These are phyloP conservation scores for Zelopaecilomyces penicillatus DNA, from an alignment of 2,329 filamentous ascomycete species.

Conservation along the genomic window DNA sequence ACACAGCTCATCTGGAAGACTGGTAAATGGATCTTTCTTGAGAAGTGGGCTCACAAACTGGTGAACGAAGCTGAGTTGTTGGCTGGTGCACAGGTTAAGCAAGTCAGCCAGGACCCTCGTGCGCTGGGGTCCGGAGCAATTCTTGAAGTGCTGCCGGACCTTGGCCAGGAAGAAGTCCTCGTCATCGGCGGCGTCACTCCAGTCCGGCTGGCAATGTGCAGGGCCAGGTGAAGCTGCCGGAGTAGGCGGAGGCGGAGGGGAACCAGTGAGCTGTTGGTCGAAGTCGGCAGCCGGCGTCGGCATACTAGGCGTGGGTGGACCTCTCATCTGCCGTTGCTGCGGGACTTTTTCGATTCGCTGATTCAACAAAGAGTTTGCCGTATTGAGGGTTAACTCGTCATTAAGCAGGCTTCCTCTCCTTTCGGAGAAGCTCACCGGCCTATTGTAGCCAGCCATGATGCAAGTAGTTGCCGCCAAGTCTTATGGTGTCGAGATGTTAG, in stretches of 20 bases:
- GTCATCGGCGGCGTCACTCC: slow-evolving; percentile 68
- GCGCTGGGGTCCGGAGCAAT: slow-evolving; percentile 65
- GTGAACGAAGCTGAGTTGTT: slow-evolving; percentile 90
- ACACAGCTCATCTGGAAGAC: slow-evolving; percentile 86
- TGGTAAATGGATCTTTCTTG: slow-evolving; percentile 93
- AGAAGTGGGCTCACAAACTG: slow-evolving; percentile 89
- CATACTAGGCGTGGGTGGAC: slow-evolving; percentile 60
- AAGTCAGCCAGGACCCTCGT: slow-evolving; percentile 79
- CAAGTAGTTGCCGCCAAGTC: not conserved
- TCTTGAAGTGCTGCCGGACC: slow-evolving; percentile 71
- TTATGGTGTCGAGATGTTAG: no score
- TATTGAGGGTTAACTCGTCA: slow-evolving; percentile 50
- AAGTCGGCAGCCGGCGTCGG: slow-evolving; percentile 55
- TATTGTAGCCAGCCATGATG: slow-evolving; percentile 30
- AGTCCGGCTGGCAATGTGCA: slow-evolving; percentile 55
- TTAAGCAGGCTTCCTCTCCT: slow-evolving; percentile 49
- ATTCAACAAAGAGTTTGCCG: slow-evolving; percentile 34
- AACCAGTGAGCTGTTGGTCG: slow-evolving; percentile 51
- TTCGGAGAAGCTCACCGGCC: slow-evolving; percentile 52
- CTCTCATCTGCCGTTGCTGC: slow-evolving; percentile 36
- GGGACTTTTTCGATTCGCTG: slow-evolving; percentile 44
- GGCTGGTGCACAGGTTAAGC: slow-evolving; percentile 88
- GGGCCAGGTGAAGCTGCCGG: slow-evolving; percentile 58
- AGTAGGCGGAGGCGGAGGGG: slow-evolving; percentile 56
- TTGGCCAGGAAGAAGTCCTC: slow-evolving; percentile 78